phyloP scores from a whole-genome alignment of 2,329 filamentous ascomycete genomes.

The Pochonia chlamydosporia region DNA sequence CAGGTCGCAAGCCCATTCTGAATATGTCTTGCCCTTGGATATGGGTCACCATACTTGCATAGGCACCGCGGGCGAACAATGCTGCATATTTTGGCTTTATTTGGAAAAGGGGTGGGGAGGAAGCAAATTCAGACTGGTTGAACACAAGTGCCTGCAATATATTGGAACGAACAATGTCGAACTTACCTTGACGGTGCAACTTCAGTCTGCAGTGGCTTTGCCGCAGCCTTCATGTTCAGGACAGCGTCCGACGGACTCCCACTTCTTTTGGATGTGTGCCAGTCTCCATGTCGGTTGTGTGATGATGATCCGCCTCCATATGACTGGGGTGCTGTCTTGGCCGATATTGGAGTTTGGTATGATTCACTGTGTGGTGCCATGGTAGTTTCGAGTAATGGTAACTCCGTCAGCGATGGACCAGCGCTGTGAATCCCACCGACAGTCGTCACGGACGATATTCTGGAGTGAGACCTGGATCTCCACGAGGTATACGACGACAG shows the following conservation, averaged over 20 bases:
- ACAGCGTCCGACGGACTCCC: slow-evolving; percentile 20
- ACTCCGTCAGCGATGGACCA: slow-evolving; percentile 28
- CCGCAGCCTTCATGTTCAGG: slow-evolving; percentile 12
- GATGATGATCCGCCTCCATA: background rate
- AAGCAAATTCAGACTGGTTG: too few species aligned
- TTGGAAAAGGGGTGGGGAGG: too few species aligned
- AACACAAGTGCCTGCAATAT: too few species aligned
- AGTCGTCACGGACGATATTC: slow-evolving; percentile 49
- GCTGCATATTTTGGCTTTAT: too few species aligned
- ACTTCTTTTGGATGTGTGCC: slow-evolving; percentile 1
- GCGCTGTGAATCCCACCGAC: slow-evolving; percentile 35
- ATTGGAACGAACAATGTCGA: background rate
- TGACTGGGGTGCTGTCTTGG: slow-evolving; percentile 4
- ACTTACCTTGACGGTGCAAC: slow-evolving; percentile 10
- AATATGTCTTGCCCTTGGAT: too few species aligned
- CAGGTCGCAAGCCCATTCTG: background rate
- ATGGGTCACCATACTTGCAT: too few species aligned
- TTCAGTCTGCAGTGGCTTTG: background rate
- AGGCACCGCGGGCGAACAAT: too few species aligned
- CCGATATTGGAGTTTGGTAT: slow-evolving; percentile 5
- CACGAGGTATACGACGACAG: slow-evolving; percentile 44
- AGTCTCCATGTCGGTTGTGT: background rate
- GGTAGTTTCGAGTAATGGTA: slow-evolving; percentile 31
- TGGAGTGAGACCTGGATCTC: slow-evolving; percentile 42
- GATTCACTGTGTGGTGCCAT: slow-evolving; percentile 20